These are phyloP conservation scores for Phlegmacium glaucopus DNA, from an alignment of 768 basidiomycete genomes.

Conservation along the genomic window DNA sequence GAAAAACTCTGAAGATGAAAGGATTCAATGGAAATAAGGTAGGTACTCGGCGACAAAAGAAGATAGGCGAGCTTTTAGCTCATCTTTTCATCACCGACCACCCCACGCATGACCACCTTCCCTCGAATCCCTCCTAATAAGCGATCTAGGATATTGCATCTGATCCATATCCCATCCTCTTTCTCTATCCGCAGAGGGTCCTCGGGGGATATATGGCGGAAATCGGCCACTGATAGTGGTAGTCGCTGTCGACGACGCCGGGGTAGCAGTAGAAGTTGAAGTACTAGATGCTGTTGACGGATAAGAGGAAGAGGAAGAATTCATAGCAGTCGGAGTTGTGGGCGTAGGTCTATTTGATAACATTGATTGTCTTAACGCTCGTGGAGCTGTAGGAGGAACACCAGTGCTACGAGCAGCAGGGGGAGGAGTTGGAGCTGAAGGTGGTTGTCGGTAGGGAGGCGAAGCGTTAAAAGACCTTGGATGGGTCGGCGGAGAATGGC, in stretches of 20 bases:
- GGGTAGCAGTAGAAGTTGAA: background rate
- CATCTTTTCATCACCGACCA: background rate
- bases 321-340: too few relatives aligned
- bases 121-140: background rate
- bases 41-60: too few relatives aligned
- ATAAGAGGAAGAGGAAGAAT: too few relatives aligned
- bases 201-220: conserved; percentile 41
- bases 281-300: too few relatives aligned
- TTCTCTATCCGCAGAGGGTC: conserved; percentile 52
- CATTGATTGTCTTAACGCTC: conserved; percentile 13
- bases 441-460: conserved; percentile 19
- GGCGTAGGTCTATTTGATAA: background rate
- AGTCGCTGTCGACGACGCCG: conserved; percentile 1
- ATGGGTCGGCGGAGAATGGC: conserved; percentile 32
- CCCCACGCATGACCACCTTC: background rate
- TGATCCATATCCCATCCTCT: conserved; percentile 42
- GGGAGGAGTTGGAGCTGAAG: conserved; percentile 9
- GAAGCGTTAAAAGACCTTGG: conserved; percentile 5
- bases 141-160: conserved; percentile 1
- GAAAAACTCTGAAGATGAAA: too few relatives aligned
- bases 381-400: conserved; percentile 19
- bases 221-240: conserved; percentile 15
- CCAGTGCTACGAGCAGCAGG: background rate
- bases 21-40: too few relatives aligned
- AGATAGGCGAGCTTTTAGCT: too few relatives aligned